Evolutionary conservation across 2,329 filamentous ascomycete genomes (phyloP).

Genomic region (Onygena corvina): DNA sequence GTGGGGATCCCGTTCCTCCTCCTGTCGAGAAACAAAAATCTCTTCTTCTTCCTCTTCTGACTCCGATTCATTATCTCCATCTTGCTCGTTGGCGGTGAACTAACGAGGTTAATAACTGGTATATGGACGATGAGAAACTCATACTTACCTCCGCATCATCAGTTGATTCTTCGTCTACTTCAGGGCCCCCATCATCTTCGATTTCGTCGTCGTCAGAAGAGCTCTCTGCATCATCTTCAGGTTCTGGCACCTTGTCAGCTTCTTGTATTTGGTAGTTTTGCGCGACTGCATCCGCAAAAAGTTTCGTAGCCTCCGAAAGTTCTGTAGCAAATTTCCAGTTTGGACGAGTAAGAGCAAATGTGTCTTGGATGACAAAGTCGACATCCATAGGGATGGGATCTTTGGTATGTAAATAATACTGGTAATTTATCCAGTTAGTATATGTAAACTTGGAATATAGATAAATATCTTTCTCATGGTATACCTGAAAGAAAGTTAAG

Average conservation of each 20-base stretch:
- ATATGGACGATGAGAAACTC: background rate
- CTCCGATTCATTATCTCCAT: constrained; percentile 43
- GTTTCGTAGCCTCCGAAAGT: constrained; percentile 67
- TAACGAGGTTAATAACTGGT: background rate
- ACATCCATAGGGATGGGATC: constrained; percentile 88
- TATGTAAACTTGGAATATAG: constrained; percentile 8
- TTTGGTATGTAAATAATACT: constrained; percentile 91
- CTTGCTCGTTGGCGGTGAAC: constrained; percentile 12
- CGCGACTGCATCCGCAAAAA: constrained; percentile 76
- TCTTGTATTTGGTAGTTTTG: constrained; percentile 77
- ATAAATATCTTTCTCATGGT: background rate
- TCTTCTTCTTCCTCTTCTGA: constrained; percentile 82
- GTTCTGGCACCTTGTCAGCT: constrained; percentile 55
- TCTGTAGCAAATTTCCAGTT: constrained; percentile 82
- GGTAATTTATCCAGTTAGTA: background rate
- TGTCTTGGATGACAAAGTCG: constrained; percentile 91
- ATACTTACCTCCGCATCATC: constrained; percentile 37
- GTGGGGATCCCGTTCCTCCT: constrained; percentile 83
- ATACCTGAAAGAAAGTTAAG: constrained; percentile 78
- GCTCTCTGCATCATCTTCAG: constrained; percentile 59
- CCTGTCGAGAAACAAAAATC: constrained; percentile 80
- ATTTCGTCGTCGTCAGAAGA: constrained; percentile 66
- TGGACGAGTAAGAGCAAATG: constrained; percentile 69
- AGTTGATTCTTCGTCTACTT: constrained; percentile 46
- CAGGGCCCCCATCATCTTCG: constrained; percentile 46